phyloP scores from a whole-genome alignment of 2,329 filamentous ascomycete species.

The Mycosphaerella arachidis region DNA sequence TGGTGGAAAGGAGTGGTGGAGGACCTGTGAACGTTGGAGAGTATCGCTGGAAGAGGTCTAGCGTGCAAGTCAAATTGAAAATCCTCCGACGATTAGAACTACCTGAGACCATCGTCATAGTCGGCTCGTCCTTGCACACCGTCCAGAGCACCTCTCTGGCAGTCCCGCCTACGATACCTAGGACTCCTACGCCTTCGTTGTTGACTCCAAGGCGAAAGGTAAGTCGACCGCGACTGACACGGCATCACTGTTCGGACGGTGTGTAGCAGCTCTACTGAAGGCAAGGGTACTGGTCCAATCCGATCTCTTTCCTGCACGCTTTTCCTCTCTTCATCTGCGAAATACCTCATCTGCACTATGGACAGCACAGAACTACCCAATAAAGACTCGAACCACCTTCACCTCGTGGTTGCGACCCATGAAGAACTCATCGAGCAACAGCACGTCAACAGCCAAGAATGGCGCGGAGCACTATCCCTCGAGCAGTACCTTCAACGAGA shows the following conservation, averaged over 20 bases:
- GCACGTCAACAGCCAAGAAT: conserved; percentile 52
- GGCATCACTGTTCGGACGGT: neutral
- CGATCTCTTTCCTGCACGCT: neutral
- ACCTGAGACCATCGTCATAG: too few relatives aligned
- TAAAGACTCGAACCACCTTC: conserved; percentile 48
- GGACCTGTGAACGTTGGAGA: too few relatives aligned
- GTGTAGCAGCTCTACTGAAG: neutral
- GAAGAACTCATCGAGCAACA: conserved; percentile 51
- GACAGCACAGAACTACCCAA: conserved; percentile 38
- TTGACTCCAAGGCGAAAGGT: neutral
- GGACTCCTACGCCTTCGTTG: too few relatives aligned
- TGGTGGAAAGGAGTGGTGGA: too few relatives aligned
- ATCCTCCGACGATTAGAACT: too few relatives aligned
- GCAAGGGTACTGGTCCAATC: neutral
- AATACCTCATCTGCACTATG: conserved; percentile 5
- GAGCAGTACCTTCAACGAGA: conserved; percentile 57
- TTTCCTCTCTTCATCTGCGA: neutral
- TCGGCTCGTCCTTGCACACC: too few relatives aligned
- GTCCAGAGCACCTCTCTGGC: too few relatives aligned
- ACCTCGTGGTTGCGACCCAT: conserved; percentile 51
- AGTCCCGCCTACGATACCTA: neutral
- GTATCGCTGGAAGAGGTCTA: too few relatives aligned
- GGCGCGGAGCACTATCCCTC: conserved; percentile 53
- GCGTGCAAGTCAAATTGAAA: too few relatives aligned
- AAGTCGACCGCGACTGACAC: neutral